These are phyloP conservation scores for Dimocarpus longan DNA, from an alignment of 345 rosid species.

Conservation along the genomic window DNA sequence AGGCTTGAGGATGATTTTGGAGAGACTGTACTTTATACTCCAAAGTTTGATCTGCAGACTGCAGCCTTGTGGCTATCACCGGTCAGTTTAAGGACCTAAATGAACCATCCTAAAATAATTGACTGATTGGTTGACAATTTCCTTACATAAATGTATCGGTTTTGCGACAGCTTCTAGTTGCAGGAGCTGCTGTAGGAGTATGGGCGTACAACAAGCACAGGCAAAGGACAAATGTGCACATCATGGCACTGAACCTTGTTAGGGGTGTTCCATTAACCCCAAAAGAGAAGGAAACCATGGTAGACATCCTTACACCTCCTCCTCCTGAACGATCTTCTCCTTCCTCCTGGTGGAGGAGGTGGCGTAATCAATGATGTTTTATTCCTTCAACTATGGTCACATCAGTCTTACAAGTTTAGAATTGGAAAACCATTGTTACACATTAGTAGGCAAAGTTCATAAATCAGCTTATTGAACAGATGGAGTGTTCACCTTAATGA, in stretches of 20 bases:
- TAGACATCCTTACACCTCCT: constrained; percentile 88
- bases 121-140: constrained; percentile 16
- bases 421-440: not conserved
- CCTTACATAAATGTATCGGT: constrained; percentile 11
- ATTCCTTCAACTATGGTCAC: not conserved
- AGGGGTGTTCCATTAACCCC: constrained; percentile 85
- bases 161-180: constrained; percentile 51
- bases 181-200: constrained; percentile 70
- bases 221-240: constrained; percentile 73
- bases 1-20: constrained; percentile 94
- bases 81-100: constrained; percentile 46
- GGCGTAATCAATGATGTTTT: constrained; percentile 32
- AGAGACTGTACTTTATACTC: constrained; percentile 93
- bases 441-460: not conserved
- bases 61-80: constrained; percentile 93
- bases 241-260: constrained; percentile 83
- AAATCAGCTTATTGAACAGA: not conserved
- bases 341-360: constrained; percentile 62
- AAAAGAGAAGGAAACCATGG: constrained; percentile 82
- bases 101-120: not conserved
- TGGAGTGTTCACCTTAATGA: not conserved
- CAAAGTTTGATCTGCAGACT: constrained; percentile 90
- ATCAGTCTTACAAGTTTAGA: not conserved
- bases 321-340: constrained; percentile 40
- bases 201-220: constrained; percentile 76